Base-by-base conservation (phyloP, 2,329 filamentous ascomycete genomes). In the Fusarium sp. region DNA sequence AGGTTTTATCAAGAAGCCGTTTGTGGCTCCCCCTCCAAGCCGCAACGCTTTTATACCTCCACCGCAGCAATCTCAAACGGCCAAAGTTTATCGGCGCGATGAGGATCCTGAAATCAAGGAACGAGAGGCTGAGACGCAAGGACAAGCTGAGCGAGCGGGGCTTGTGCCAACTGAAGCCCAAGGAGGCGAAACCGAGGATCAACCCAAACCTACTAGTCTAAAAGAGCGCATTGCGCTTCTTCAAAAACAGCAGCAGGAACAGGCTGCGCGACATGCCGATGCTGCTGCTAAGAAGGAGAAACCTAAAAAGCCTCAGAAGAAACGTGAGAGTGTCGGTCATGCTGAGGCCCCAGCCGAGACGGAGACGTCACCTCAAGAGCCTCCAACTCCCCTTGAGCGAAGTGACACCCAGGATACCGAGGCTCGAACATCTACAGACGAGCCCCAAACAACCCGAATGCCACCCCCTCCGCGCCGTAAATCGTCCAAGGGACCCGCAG, bases 201-300 rank as follows among this genome's bases (percentile, higher is more conserved):
- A 93, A 74, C 94, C 95, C 2, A 98, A 98, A 81, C 93, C 94
- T 25, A 92, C 93, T 58, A 98, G 93, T 72, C 80, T 99, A 66
- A 99, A 98, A 80, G 96, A 99, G 79, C 89, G 96, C 67, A 98
- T 99, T 81, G 96, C 96, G 28, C 84, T 97, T 54, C 84, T 99
- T 18, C 96, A 99, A 79, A 95, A 93, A 77, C 94, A 98, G 79
- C 96, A 99, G 80, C 84, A 93, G 77, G 96, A 98, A 77, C 93
- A 96, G 77, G 93, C 94, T 7, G 87, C 91, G 67, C 87, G 94
- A 54, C 92, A 95, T 80, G 92, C 92, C 10, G 93, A 96, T 39
- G 88, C 91, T 18, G 85, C 86, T 21, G 85, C 90, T 58, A 97
- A 92, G 82, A 95, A 97, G 79, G 93, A 97, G 75, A 97, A 97